phyloP scores from a whole-genome alignment of 441 rosid genomes.

The Adansonia gregorii region DNA sequence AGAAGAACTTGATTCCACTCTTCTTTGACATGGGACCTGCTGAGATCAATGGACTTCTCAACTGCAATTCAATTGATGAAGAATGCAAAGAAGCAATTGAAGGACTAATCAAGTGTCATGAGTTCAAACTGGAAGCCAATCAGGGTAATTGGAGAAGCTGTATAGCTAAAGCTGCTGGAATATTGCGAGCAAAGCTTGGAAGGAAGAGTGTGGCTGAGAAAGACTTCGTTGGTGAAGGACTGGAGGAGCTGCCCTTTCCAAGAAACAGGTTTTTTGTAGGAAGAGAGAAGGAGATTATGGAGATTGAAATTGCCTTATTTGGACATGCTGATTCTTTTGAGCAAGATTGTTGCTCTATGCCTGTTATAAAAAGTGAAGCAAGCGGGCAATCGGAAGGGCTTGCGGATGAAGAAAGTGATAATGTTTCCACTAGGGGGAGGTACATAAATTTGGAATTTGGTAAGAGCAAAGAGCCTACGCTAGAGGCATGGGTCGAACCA shows the following conservation, averaged over 20 bases:
- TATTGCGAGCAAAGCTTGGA: slow-evolving; percentile 75
- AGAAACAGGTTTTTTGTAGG: slow-evolving; percentile 73
- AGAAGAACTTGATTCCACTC: slow-evolving; percentile 83
- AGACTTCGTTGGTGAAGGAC: slow-evolving; percentile 45
- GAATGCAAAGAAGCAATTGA: slow-evolving; percentile 85
- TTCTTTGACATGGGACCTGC: slow-evolving; percentile 72
- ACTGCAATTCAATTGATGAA: slow-evolving; percentile 66
- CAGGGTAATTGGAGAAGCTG: slow-evolving; percentile 86
- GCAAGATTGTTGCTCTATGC: slow-evolving; percentile 45
- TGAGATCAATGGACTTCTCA: slow-evolving; percentile 58
- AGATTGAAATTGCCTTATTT: slow-evolving; percentile 74
- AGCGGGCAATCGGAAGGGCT: slow-evolving; percentile 81
- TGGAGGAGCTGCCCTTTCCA: slow-evolving; percentile 76
- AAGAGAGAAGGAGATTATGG: slow-evolving; percentile 68
- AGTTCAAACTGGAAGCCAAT: slow-evolving; percentile 77
- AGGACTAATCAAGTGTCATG: slow-evolving; percentile 70
- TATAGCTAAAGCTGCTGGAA: slow-evolving; percentile 53
- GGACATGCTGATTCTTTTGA: slow-evolving; percentile 58
- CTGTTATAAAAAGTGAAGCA: slow-evolving; percentile 59
- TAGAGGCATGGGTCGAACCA: slow-evolving; percentile 73
- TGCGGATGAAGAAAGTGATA: slow-evolving; percentile 78
- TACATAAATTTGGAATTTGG: slow-evolving; percentile 74
- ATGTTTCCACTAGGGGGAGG: slow-evolving; percentile 44
- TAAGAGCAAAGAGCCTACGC: slow-evolving; percentile 63
- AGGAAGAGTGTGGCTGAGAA: slow-evolving; percentile 65